A percentile compares a stretch with the other conserved stretches of the same genome.
phyloP scores from a whole-genome alignment of 2,329 filamentous ascomycete genomes.

The Lasiodiplodia sp. region DNA sequence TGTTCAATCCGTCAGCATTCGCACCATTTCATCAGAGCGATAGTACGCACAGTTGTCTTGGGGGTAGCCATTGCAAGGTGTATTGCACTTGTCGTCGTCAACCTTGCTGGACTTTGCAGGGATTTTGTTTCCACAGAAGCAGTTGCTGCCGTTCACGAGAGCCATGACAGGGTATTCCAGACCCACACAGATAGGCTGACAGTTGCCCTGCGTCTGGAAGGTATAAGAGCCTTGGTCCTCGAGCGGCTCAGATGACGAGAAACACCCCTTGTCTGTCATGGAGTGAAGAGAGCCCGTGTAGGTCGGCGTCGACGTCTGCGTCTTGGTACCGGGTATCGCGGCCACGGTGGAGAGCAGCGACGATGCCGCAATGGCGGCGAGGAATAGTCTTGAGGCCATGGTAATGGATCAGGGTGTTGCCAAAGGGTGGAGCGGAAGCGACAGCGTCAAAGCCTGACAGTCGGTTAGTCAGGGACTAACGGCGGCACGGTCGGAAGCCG shows the following conservation, averaged over 20 bases:
- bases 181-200: slow-evolving; percentile 59
- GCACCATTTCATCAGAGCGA: slow-evolving; percentile 35
- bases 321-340: slow-evolving; percentile 34
- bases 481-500: slow-evolving; percentile 20
- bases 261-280: slow-evolving; percentile 58
- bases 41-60: slow-evolving; percentile 69
- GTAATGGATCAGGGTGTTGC: slow-evolving; percentile 29
- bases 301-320: slow-evolving; percentile 42
- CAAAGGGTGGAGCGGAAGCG: not conserved
- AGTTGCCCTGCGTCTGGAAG: slow-evolving; percentile 64
- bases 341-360: slow-evolving; percentile 41
- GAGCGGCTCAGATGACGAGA: slow-evolving; percentile 55
- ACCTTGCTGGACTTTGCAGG: slow-evolving; percentile 64
- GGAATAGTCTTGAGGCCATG: slow-evolving; percentile 45
- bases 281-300: slow-evolving; percentile 38
- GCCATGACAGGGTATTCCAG: slow-evolving; percentile 66
- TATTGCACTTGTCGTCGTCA: slow-evolving; percentile 67
- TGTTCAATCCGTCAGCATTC: slow-evolving; percentile 44
- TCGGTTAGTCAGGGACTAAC: slow-evolving; percentile 20
- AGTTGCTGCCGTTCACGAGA: slow-evolving; percentile 66
- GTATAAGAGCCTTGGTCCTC: slow-evolving; percentile 56
- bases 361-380: slow-evolving; percentile 43
- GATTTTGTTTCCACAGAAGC: slow-evolving; percentile 75
- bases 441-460: not conserved
- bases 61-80: slow-evolving; percentile 69